Percentiles rank a stretch among this genome's conserved stretches.
These are phyloP conservation scores for Kazachstania martiniae DNA, from an alignment of 805 yeast genomes.

Conservation along the genomic window DNA sequence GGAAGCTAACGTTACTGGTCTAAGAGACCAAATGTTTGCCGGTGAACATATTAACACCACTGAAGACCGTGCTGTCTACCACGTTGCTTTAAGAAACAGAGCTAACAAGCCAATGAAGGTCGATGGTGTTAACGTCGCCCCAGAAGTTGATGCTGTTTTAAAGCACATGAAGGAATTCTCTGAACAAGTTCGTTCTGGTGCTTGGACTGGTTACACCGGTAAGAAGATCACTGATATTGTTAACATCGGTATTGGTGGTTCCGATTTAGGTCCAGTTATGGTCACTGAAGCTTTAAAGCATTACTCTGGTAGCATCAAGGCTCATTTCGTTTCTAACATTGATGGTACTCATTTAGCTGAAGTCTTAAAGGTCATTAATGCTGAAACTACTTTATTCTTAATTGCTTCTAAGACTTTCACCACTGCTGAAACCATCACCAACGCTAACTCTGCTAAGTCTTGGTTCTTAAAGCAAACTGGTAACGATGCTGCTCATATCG, in stretches of 20 bases:
- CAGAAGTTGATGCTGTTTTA: constrained; percentile 84
- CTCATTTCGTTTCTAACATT: constrained; percentile 93
- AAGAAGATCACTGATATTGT: constrained; percentile 87
- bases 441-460: constrained; percentile 87
- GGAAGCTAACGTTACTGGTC: constrained; percentile 77
- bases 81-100: constrained; percentile 93
- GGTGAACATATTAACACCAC: constrained; percentile 94
- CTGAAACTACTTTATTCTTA: constrained; percentile 87
- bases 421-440: constrained; percentile 95
- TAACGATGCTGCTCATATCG: constrained; percentile 55
- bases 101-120: constrained; percentile 74
- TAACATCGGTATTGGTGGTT: constrained; percentile 98
- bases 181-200: constrained; percentile 80
- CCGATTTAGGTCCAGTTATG: constrained; percentile 98
- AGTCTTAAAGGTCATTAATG: constrained; percentile 60
- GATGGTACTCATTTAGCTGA: constrained; percentile 98
- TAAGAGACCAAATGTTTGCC: constrained; percentile 83
- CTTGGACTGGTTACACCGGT: constrained; percentile 96
- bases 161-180: constrained; percentile 96
- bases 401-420: constrained; percentile 97
- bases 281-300: constrained; percentile 96
- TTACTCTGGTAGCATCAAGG: constrained; percentile 65
- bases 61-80: constrained; percentile 95
- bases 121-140: constrained; percentile 81
- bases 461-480: constrained; percentile 78